Evolutionary conservation across 805 yeast genomes (phyloP).

Genomic region (Candida takata): DNA sequence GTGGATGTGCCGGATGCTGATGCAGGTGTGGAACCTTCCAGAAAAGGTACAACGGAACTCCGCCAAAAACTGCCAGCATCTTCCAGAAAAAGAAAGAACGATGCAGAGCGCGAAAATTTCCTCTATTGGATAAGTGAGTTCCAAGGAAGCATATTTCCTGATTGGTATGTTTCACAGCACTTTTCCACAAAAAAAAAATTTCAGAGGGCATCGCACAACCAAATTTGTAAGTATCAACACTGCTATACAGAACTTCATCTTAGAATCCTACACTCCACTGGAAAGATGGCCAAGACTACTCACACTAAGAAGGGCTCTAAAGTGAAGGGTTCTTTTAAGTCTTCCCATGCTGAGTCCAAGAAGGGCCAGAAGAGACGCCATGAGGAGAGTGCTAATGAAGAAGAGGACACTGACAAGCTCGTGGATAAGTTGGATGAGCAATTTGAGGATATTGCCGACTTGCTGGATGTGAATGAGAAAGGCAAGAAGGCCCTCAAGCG

Average conservation of each 20-base stretch:
- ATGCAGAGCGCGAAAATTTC: too few species aligned
- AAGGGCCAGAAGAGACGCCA: slow-evolving; percentile 23
- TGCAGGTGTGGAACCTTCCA: slow-evolving; percentile 1
- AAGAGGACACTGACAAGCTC: slow-evolving; percentile 34
- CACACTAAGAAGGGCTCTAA: slow-evolving; percentile 6
- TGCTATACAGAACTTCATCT: neutral
- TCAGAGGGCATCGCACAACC: slow-evolving; percentile 2
- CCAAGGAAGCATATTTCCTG: too few species aligned
- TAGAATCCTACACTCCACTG: too few species aligned
- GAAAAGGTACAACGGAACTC: neutral
- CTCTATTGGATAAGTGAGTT: too few species aligned
- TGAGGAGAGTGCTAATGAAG: slow-evolving; percentile 27
- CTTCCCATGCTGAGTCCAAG: slow-evolving; percentile 6
- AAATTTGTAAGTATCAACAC: too few species aligned
- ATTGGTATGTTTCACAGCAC: too few species aligned
- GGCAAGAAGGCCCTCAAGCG: slow-evolving; percentile 14
- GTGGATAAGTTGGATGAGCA: slow-evolving; percentile 52
- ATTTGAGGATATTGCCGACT: slow-evolving; percentile 48
- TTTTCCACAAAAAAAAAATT: neutral
- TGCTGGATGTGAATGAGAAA: slow-evolving; percentile 40
- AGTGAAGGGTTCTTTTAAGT: slow-evolving; percentile 8
- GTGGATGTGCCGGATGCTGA: too few species aligned
- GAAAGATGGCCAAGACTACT: slow-evolving; percentile 16
- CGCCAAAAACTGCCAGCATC: neutral
- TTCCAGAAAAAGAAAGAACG: too few species aligned